phyloP scores from a whole-genome alignment of 306 rosid species.

The Quercus mongolica region DNA sequence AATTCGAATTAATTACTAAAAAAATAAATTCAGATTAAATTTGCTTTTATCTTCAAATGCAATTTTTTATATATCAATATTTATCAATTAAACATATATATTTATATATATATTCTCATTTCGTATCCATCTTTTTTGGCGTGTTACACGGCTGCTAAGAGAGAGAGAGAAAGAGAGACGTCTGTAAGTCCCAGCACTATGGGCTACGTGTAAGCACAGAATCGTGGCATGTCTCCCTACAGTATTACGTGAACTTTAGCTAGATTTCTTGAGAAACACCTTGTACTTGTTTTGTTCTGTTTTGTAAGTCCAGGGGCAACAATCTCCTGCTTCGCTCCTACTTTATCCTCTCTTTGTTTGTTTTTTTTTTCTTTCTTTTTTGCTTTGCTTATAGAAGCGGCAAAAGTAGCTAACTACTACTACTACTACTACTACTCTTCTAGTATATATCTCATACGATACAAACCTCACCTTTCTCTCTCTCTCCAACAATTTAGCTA shows the following conservation, averaged over 20 bases:
- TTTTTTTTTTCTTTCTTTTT: slow-evolving; percentile 18
- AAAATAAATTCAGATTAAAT: no score
- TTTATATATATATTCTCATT: no score
- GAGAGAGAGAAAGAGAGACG: no score
- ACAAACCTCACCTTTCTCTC: slow-evolving; percentile 20
- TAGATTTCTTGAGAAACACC: not conserved
- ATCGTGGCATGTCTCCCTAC: slow-evolving; percentile 5
- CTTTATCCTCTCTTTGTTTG: slow-evolving; percentile 5
- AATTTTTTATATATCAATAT: no score
- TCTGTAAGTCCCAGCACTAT: no score
- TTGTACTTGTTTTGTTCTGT: no score
- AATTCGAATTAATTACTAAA: no score
- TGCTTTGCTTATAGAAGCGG: slow-evolving; percentile 69
- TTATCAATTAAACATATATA: no score
- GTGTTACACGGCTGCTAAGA: no score
- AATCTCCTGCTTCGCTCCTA: slow-evolving; percentile 32
- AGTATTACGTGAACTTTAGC: slow-evolving; percentile 1
- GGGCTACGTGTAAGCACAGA: slow-evolving; percentile 33
- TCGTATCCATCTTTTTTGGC: no score
- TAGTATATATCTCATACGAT: slow-evolving; percentile 1
- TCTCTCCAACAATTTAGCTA: slow-evolving; percentile 41
- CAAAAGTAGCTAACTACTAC: slow-evolving; percentile 2
- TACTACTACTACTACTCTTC: no score
- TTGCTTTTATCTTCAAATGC: no score
- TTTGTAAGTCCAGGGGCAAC: not conserved